Evolutionary conservation across 1,284 basidiomycete genomes (phyloP).

Genomic region (Schizopora paradoxa): DNA sequence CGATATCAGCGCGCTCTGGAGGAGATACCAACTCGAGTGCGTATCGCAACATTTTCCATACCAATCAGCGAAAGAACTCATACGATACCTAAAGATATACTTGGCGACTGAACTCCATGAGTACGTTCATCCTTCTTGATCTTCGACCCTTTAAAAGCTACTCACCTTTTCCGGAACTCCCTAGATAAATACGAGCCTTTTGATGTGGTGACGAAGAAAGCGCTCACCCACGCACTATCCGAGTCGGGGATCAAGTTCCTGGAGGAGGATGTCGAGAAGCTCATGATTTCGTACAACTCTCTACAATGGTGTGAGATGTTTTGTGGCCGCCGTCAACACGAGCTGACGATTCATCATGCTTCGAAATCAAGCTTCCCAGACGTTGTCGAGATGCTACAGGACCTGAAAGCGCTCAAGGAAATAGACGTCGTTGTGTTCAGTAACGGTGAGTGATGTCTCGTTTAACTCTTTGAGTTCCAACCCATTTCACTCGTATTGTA

Average conservation of each 20-base stretch:
- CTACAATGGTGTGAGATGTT: conserved; percentile 23
- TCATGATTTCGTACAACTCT: conserved; percentile 26
- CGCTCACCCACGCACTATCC: conserved; percentile 26
- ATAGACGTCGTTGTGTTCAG: conserved; percentile 26
- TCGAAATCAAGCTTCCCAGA: conserved; percentile 24
- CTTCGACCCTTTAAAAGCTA: not conserved
- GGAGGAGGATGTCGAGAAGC: conserved; percentile 14
- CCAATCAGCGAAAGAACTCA: not conserved
- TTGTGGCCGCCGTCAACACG: not conserved
- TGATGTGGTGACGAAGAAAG: conserved; percentile 26
- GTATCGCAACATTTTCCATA: conserved; percentile 12
- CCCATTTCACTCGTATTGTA: not conserved
- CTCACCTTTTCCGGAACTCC: not conserved
- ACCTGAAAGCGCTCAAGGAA: conserved; percentile 17
- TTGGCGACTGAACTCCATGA: conserved; percentile 31
- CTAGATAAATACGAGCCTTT: conserved; percentile 29
- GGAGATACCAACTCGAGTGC: conserved; percentile 31
- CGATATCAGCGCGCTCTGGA: conserved; percentile 23
- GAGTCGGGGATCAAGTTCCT: conserved; percentile 21
- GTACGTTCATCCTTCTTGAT: conserved; percentile 16
- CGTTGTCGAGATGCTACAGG: conserved; percentile 20
- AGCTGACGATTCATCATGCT: not conserved
- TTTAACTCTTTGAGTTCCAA: not conserved
- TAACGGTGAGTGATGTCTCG: conserved; percentile 24
- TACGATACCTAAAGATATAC: conserved; percentile 26